Base-by-base conservation (phyloP, 257 asterid species). In the Solanum virginianum region DNA sequence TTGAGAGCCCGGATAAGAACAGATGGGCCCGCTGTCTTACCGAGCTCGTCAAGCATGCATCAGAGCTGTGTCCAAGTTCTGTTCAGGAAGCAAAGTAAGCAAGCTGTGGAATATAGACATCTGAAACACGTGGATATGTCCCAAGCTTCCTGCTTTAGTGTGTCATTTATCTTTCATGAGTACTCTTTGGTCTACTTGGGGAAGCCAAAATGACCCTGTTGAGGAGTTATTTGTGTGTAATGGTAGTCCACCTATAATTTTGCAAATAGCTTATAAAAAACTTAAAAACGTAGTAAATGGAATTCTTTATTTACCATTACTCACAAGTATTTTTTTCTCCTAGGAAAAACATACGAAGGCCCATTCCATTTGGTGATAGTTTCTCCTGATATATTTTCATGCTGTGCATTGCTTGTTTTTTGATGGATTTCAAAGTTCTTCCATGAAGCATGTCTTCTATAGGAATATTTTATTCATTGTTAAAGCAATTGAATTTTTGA, bases 11-110 rank as follows among this genome's bases (percentile, higher is more conserved):
- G 71, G 99, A 97, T 87, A 97, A 97, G 93, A 94, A 95, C 87
- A 91, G 99, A 91, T 95, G 97, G 98, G 99, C 98, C 80, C 96
- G 98, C 55, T 97, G 99, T 88, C 91, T 97, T 55, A 94, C 98
- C 87, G 99, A 97, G 89, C 93, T 95, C 85, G 97, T 95, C 65
- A 95, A 94, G 89, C 94, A 97, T 83, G 97, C 98, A 66, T 93
- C 98, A 22, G 97, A 94, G 88, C 97, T 97, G 60, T 97, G 99
- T 84, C 99, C 98, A 84, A 90, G 93, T 90, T 94, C 99, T 81
- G 97, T 95, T 89, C 96, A 90, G 93, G 97, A 93, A 74, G 99
- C 99, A 86, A 97, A 95, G 99, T 96, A 90, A 92, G 94, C 88
- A 81, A 87, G 75, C 39, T 54, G 17, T 29, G 49, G 83, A 53